phyloP scores from a whole-genome alignment of 495 filamentous ascomycete genomes.

The Zalerion maritima region DNA sequence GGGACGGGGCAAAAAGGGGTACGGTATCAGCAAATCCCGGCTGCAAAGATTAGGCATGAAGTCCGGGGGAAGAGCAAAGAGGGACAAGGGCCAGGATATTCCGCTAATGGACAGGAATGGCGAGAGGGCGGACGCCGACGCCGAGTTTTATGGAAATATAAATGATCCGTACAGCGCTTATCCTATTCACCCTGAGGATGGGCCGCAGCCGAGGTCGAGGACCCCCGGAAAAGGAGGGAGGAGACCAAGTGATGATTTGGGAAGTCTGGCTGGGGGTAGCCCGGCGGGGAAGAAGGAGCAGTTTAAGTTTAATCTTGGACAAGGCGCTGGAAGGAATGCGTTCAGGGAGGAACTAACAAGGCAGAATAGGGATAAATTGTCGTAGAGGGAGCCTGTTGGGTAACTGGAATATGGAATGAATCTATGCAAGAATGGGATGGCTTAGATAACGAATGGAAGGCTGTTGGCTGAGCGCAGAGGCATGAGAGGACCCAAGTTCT shows the following conservation, averaged over 20 bases:
- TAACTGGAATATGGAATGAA: too few species aligned
- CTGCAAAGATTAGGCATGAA: conserved; percentile 13
- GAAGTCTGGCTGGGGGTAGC: conserved; percentile 24
- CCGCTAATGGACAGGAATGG: conserved; percentile 22
- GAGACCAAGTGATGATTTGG: conserved; percentile 19
- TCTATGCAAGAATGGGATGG: too few species aligned
- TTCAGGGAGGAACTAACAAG: conserved; percentile 23
- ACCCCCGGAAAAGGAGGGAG: background rate
- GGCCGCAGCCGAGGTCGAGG: background rate
- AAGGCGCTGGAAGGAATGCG: conserved; percentile 10
- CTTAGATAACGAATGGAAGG: too few species aligned
- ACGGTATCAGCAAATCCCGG: conserved; percentile 19
- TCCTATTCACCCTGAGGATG: background rate
- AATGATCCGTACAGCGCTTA: conserved; percentile 9
- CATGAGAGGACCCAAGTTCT: too few species aligned
- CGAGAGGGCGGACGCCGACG: conserved; percentile 7
- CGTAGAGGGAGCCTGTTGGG: too few species aligned
- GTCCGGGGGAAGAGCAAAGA: conserved; percentile 9
- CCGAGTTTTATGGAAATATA: conserved; percentile 10
- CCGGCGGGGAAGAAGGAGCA: conserved; percentile 18
- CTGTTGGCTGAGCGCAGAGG: too few species aligned
- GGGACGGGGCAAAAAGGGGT: conserved; percentile 19
- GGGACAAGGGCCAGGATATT: conserved; percentile 19
- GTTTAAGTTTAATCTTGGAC: conserved; percentile 16
- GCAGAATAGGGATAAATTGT: conserved; percentile 15